Evolutionary conservation across 2,329 filamentous ascomycete species (phyloP), one percentile per base, ranked within the genome.

Genomic region (Hypoxylon sp.): DNA sequence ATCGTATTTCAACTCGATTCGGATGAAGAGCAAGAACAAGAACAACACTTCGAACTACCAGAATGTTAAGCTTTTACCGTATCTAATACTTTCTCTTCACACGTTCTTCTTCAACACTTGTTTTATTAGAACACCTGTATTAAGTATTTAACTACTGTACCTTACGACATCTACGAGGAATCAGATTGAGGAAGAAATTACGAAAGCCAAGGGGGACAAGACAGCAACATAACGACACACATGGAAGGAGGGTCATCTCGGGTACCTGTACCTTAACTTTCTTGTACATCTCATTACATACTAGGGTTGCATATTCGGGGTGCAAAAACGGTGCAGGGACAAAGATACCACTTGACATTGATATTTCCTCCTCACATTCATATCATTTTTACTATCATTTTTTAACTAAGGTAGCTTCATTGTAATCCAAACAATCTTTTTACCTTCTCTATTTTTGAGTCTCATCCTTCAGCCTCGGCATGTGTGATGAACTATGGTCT

Each of bases 1-100:
- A 78, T 79, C 44, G 75, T 79, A 48, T 79, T 79, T 68, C 70
- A 76, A 13, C 74, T 78, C 39, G 74, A 73, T 47, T 57, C 71
- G 3, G 48, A 70, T 1, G 70, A 71, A 2, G 70, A 76, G 37
- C 60, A 72, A 2, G 72, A 72, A 19, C 74, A 77, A 51, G 73
- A 77, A 29, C 64, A 68, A 3, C 76, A 78, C 50, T 79, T 78
- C 46, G 76, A 78, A 47, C 61, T 78, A 17, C 74, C 73, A 2
- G 76, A 78, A 42, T 71, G 42, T 42, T 46, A 37, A 51, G 10
- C 22, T 17, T 10, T 1, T 42, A 35, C 14, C 29, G 26, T 3
- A 59, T 39, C 9, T 22, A 9, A 22, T 11, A 22, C 17, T 22
- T 44, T 42, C 39, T 42, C 39, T 42, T 19, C 17, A 26, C n/a